Evolutionary conservation across 805 yeast genomes (phyloP).

Genomic region (Pichia ethanolica): DNA sequence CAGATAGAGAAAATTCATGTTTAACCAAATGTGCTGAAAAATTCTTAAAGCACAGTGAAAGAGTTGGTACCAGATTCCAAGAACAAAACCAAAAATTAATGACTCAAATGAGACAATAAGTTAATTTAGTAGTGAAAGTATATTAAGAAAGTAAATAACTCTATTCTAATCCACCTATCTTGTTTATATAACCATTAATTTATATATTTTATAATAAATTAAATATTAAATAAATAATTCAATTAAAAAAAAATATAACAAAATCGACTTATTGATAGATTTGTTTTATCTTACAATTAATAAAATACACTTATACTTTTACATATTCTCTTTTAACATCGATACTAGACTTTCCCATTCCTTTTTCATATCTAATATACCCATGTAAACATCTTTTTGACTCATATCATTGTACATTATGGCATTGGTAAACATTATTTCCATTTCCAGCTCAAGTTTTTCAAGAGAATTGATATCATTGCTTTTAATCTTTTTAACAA

Average conservation of each 20-base stretch:
- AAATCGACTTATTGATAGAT: neutral
- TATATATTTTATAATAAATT: too few species aligned
- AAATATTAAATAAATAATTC: too few species aligned
- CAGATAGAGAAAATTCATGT: constrained; percentile 80
- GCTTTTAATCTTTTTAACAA: constrained; percentile 50
- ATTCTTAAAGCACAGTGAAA: constrained; percentile 95
- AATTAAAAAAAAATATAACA: neutral
- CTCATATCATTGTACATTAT: constrained; percentile 66
- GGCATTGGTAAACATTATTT: constrained; percentile 77
- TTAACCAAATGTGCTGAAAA: constrained; percentile 91
- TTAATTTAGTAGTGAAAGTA: neutral
- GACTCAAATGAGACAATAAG: constrained; percentile 43
- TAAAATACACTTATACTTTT: neutral
- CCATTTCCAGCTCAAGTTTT: constrained; percentile 59
- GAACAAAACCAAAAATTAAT: constrained; percentile 80
- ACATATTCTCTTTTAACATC: constrained; percentile 44
- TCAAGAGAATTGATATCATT: constrained; percentile 41
- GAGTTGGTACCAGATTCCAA: constrained; percentile 98
- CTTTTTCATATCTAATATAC: constrained; percentile 64
- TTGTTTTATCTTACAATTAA: too few species aligned
- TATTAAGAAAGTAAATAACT: too few species aligned
- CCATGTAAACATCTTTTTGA: constrained; percentile 50
- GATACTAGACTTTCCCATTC: constrained; percentile 53
- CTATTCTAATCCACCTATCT: neutral
- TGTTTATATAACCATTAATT: neutral